phyloP scores from a whole-genome alignment of 768 basidiomycete genomes.

The Naganishia friedmannii region DNA sequence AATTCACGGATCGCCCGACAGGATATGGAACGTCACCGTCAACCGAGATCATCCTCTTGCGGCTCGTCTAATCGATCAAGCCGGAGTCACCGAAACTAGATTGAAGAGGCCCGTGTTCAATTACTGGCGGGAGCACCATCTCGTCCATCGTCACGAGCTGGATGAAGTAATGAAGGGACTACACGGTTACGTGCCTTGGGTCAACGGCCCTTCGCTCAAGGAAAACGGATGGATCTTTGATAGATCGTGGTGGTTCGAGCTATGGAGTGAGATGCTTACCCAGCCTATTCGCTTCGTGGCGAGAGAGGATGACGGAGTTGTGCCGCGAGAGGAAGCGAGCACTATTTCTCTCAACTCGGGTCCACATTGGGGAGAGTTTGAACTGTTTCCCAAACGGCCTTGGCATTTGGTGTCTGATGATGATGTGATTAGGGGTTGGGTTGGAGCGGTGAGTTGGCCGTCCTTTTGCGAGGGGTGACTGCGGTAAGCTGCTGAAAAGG shows the following conservation, averaged over 20 bases:
- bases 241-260: slow-evolving; percentile 8
- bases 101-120: neutral
- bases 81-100: slow-evolving; percentile 1
- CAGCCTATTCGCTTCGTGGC: neutral
- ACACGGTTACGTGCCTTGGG: slow-evolving; percentile 7
- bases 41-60: slow-evolving; percentile 4
- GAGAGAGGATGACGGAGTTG: neutral
- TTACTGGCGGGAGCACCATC: slow-evolving; percentile 20
- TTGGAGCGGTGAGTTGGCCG: neutral
- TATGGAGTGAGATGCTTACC: neutral
- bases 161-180: slow-evolving; percentile 6
- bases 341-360: slow-evolving; percentile 1
- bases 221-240: slow-evolving; percentile 3
- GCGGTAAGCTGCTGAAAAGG: too few species aligned
- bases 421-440: slow-evolving; percentile 12
- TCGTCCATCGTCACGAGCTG: slow-evolving; percentile 9
- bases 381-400: neutral
- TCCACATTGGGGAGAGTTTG: slow-evolving; percentile 22
- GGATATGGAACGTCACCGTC: neutral
- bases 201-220: neutral
- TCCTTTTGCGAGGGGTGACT: too few species aligned
- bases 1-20: neutral
- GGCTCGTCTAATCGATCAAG: neutral
- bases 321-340: slow-evolving; percentile 8
- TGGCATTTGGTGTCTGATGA: neutral